Conservation (phyloP, 805 yeast genomes). For the Maudiozyma bulderi region DNA sequence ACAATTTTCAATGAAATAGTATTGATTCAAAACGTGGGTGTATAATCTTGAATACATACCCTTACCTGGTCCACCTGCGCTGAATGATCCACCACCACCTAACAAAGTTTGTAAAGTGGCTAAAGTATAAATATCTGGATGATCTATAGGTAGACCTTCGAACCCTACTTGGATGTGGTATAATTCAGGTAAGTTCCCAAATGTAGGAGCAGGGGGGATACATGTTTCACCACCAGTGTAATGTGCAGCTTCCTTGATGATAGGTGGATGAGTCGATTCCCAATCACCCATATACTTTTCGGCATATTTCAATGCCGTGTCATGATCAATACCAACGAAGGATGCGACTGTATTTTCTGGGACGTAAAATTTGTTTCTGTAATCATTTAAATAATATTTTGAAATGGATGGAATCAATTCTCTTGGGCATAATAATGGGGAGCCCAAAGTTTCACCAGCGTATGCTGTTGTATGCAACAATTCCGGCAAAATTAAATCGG, state of each 20-base stretch:
- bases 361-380: conserved; percentile 55
- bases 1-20: conserved; percentile 85
- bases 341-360: conserved; percentile 82
- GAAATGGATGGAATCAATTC: conserved; percentile 52
- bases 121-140: conserved; percentile 81
- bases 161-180: conserved; percentile 81
- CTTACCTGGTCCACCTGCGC: conserved; percentile 99
- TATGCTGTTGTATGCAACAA: conserved; percentile 81
- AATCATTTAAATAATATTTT: conserved; percentile 44
- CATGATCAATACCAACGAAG: conserved; percentile 75
- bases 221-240: conserved; percentile 55
- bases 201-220: conserved; percentile 44
- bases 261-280: conserved; percentile 26
- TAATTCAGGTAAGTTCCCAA: conserved; percentile 65
- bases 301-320: conserved; percentile 54
- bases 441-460: conserved; percentile 62
- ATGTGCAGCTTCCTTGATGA: conserved; percentile 31
- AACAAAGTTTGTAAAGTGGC: conserved; percentile 83
- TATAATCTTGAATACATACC: conserved; percentile 95
- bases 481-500: conserved; percentile 82
- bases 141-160: conserved; percentile 74
- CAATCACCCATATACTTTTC: conserved; percentile 57
- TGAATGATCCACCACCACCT: conserved; percentile 96
- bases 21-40: conserved; percentile 82
- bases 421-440: conserved; percentile 73